Conservation (phyloP, 2,329 filamentous ascomycete species). For the Fusarium nisikadoi region DNA sequence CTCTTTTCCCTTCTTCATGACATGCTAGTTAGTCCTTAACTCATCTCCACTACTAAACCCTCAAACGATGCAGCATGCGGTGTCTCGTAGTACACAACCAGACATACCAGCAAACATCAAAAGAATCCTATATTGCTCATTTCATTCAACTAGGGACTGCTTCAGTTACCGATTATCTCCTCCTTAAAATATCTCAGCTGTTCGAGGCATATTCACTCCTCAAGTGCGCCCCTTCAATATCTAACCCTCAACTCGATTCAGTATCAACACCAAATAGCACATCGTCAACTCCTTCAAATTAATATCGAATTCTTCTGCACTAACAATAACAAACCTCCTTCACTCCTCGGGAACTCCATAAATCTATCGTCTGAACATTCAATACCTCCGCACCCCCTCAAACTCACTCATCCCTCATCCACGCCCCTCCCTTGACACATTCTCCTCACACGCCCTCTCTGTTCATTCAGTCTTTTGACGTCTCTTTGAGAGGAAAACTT, state of each 20-base stretch:
- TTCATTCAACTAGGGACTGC: neutral
- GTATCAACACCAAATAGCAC: slow-evolving; percentile 4
- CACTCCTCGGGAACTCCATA: slow-evolving; percentile 6
- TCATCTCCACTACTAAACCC: neutral
- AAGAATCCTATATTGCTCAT: slow-evolving; percentile 1
- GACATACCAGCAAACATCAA: slow-evolving; percentile 20
- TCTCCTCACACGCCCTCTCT: slow-evolving; percentile 12
- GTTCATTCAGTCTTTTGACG: neutral
- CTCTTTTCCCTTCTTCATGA: neutral
- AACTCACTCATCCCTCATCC: slow-evolving; percentile 21
- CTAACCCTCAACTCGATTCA: slow-evolving; percentile 1
- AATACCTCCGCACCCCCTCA: slow-evolving; percentile 33
- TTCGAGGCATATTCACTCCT: neutral
- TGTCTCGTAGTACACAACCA: slow-evolving; percentile 15
- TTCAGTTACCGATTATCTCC: slow-evolving; percentile 8
- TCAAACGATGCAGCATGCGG: slow-evolving; percentile 2
- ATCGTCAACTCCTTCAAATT: slow-evolving; percentile 11
- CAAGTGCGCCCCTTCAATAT: slow-evolving; percentile 10
- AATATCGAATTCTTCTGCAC: slow-evolving; percentile 14
- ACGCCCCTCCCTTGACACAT: slow-evolving; percentile 30
- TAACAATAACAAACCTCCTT: slow-evolving; percentile 18
- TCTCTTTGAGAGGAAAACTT: neutral
- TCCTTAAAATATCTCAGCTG: neutral
- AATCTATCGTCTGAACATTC: slow-evolving; percentile 38
- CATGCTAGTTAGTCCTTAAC: neutral